Evolutionary conservation across 2,329 filamentous ascomycete genomes (phyloP), one percentile per base, ranked within the genome.

Genomic region (Sphaerostilbella broomeana): DNA sequence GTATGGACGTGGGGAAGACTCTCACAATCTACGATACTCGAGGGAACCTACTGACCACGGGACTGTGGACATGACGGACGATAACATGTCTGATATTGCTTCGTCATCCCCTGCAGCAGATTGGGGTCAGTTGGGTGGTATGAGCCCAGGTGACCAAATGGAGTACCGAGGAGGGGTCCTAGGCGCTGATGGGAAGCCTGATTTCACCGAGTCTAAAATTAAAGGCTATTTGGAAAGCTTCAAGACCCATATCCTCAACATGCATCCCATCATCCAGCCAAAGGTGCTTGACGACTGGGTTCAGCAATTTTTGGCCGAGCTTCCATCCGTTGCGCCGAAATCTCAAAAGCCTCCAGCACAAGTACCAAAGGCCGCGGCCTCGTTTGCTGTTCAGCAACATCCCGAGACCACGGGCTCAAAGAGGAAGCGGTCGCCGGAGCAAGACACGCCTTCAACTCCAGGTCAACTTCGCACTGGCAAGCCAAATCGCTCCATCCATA

Each of bases 1-100:
- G 2, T 88, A 84, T 60, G 87, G 87, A 1, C 76, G 81, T 44
- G 88, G 88, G 4, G 86, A 94, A 61, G 85, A 84, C 21, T 67
- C 17, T 21, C 64, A 62, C 38, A 63, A 68, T 52, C 36, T 52
- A 12, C 50, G 59, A 22, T 60, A 62, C 1, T 42, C 34, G 6
- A 65, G 62, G 40, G 64, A 68, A 52, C 36, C 52, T 12, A 51
- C 59, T 17, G 61, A 63, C 11, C 56, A 65, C 28, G 66, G 63
- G 13, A 58, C 53, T 4, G 36, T 62, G n/a, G 67, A 67, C 20
- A 62, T 65, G 37, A 55, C 59, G 9, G 68, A 72, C 33, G 73
- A 76, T 18, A 40, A 40, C 40, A 62, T 64, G 20, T 71, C 72
- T 2, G 70, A 77, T 22, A 66, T 67, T 17, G 63, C 69, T n/a